Evolutionary conservation across 352 stramenopile species (phyloP), one percentile per base, ranked within the genome.

Genomic region (Aphanomyces cochlioides): DNA sequence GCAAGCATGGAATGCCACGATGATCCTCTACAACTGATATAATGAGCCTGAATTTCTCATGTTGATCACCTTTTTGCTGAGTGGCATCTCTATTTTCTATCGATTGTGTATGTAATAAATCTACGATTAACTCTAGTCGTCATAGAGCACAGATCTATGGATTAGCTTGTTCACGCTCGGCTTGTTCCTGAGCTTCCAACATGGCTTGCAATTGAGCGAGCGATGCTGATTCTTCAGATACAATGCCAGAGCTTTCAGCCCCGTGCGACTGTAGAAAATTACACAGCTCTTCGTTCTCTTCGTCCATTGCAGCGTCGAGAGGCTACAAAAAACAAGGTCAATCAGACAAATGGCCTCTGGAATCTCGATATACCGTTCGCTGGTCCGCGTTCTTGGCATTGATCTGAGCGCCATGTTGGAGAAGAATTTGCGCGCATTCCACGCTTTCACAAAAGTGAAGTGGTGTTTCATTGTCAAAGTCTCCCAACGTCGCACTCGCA

Each of bases 11-110:
- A 28, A 28, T n/a, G 10, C n/a, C 40, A 67, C 59, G 79, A 87
- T 79, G 72, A 81, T 88, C 80, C 87, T 88, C 56, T 73, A 78
- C 73, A 76, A 81, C 81, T 88, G 83, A 87, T 88, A 88, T 90
- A 90, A 88, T 90, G 83, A 90, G 80, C 60, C 81, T 85, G 82
- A 90, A 85, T 77, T 73, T 66, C 67, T 72, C 74, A 74, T 90
- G 82, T 84, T 66, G 82, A 83, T 71, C 84, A 84, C 47, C 64
- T 83, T 72, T 28, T 87, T 67, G 79, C 77, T 89, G 80, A 88
- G 80, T 86, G 80, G 66, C 60, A 38, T 66, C 7, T 39, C 28
- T 39, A 15, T 34, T 13, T 39, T 12, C 8, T 60, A 40, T 10
- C n/a, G 34, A 59, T 28, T 12, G 1, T 36, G 28, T 59, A 21